Evolutionary conservation across 2,329 filamentous ascomycete species (phyloP).

Genomic region (Colletotrichum scovillei): DNA sequence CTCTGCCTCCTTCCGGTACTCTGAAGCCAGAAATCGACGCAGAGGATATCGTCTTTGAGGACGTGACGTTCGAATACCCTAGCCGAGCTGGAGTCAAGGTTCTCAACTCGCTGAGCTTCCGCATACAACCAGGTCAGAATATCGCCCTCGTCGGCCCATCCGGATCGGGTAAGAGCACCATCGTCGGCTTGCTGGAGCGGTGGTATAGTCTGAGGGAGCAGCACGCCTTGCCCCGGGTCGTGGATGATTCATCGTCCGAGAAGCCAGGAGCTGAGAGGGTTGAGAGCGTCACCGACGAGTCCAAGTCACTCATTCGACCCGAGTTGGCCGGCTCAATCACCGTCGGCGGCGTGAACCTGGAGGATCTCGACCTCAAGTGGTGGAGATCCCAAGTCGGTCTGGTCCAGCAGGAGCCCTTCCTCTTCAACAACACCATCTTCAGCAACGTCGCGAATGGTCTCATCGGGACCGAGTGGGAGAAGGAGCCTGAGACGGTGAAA

Average conservation of each 20-base stretch:
- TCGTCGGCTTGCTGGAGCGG: slow-evolving; percentile 53
- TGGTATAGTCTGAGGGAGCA: slow-evolving; percentile 48
- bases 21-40: slow-evolving; percentile 40
- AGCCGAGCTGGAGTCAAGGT: slow-evolving; percentile 46
- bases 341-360: slow-evolving; percentile 33
- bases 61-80: slow-evolving; percentile 42
- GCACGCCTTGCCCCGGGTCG: slow-evolving; percentile 19
- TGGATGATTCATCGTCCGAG: neutral
- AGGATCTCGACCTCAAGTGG: slow-evolving; percentile 49
- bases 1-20: slow-evolving; percentile 35
- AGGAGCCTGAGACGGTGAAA: slow-evolving; percentile 51
- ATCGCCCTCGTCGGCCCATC: slow-evolving; percentile 56
- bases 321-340: slow-evolving; percentile 30
- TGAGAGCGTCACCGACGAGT: slow-evolving; percentile 11
- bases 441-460: slow-evolving; percentile 61
- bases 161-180: slow-evolving; percentile 57
- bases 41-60: slow-evolving; percentile 35
- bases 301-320: neutral
- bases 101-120: slow-evolving; percentile 45
- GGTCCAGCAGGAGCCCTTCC: slow-evolving; percentile 67
- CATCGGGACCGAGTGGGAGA: slow-evolving; percentile 48
- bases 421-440: slow-evolving; percentile 65
- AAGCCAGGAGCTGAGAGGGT: slow-evolving; percentile 9
- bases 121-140: slow-evolving; percentile 38
- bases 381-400: slow-evolving; percentile 59